Evolutionary conservation across 805 yeast genomes (phyloP), one percentile per base, ranked within the genome.

Genomic region (Jamesozyma jinghongensis): DNA sequence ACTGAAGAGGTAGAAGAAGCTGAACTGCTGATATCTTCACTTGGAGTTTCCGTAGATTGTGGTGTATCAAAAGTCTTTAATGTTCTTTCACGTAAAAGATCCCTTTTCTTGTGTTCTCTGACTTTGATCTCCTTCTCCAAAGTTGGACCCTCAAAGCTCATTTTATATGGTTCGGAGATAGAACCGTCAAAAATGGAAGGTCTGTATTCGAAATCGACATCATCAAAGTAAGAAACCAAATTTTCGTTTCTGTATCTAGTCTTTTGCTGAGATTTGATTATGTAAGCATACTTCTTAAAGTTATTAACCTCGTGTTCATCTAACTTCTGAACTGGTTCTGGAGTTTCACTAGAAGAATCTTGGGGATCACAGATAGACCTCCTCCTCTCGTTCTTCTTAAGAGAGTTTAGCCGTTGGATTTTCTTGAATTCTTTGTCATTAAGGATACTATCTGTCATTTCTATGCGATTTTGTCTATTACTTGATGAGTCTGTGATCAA

Each of bases 131-230:
- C 51, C 34, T 45, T 49, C 32, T 59, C 63, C 27, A 54, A 38
- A 18, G 56, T 54, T 4, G 65, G 61, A 11, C 63, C 65, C 20
- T 44, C 46, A 41, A 61, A 59, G 7, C 43, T 41, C 35, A 47
- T 42, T 41, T 51, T 53, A 26, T 52, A 53, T 10, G 59, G 61
- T 36, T 54, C 54, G 31, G 50, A 50, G 16, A 61, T 49, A 14
- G 61, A 45, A 13, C 70, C 63, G 53, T 81, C 88, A 45, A 81
- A 68, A 14, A 81, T 77, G 6, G 73, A 60, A 4, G 71, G 57
- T 26, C 71, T 53, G 7, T 61, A 53, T 18, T 50, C 49, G 49
- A 77, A 76, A 19, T 66, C 66, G 17, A 75, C 66, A 54, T 79
- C 85, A 4, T 71, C 69, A 51, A 77, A 77, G 40, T 73, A 67